A percentile compares a stretch with the other conserved stretches of the same genome.
Evolutionary conservation across 305 asterid species (phyloP).

Genomic region (Solanum chacoense): DNA sequence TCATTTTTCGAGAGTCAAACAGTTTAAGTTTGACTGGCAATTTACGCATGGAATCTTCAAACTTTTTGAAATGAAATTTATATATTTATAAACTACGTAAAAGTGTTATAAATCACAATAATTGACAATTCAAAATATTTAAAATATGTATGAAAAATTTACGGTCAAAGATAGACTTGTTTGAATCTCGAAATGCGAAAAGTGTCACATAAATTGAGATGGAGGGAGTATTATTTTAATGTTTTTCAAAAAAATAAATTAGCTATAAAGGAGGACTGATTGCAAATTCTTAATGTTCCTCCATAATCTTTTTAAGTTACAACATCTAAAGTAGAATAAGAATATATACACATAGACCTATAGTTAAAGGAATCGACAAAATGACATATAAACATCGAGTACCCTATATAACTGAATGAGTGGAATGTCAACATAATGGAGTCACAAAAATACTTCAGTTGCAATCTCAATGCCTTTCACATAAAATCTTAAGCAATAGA

Average conservation of each 20-base stretch:
- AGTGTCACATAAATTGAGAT: background rate
- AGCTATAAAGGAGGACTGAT: background rate
- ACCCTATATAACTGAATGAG: background rate
- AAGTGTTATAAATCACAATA: too few relatives aligned
- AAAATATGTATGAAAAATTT: background rate
- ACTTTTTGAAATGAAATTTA: too few relatives aligned
- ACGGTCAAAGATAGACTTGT: background rate
- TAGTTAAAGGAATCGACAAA: background rate
- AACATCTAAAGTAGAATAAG: background rate
- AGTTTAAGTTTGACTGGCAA: too few relatives aligned
- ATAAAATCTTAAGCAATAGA: background rate
- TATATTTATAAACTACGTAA: too few relatives aligned
- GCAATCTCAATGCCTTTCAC: background rate
- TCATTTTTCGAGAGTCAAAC: too few relatives aligned
- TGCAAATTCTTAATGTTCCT: background rate
- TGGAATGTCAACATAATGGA: background rate
- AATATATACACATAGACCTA: background rate
- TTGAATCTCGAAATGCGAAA: background rate
- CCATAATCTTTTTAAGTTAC: background rate
- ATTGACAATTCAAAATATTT: background rate
- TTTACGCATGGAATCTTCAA: too few relatives aligned
- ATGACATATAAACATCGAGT: background rate
- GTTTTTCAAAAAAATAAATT: too few relatives aligned
- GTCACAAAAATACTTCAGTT: background rate
- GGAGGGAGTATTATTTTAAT: too few relatives aligned